A percentile compares a stretch with the other conserved stretches of the same genome.
Evolutionary conservation across 768 basidiomycete genomes (phyloP).

Genomic region (Suillus tomentosus): DNA sequence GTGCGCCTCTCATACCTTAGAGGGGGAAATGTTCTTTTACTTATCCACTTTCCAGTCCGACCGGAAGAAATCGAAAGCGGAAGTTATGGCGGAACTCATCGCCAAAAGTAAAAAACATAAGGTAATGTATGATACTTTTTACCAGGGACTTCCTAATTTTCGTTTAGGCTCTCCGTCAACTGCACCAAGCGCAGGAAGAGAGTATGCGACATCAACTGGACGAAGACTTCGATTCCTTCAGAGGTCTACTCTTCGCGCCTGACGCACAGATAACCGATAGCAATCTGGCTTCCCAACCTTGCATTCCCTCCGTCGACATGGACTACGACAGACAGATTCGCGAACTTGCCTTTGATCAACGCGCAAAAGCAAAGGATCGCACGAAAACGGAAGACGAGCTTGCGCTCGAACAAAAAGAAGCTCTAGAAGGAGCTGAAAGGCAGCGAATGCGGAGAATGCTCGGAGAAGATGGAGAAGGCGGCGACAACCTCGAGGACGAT

Average conservation of each 20-base stretch:
- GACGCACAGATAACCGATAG: constrained; percentile 47
- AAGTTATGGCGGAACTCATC: constrained; percentile 98
- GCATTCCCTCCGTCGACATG: constrained; percentile 26
- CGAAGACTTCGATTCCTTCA: constrained; percentile 80
- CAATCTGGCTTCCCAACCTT: constrained; percentile 32
- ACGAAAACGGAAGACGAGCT: constrained; percentile 97
- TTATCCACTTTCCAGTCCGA: constrained; percentile 60
- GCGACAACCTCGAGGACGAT: constrained; percentile 77
- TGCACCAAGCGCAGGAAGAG: constrained; percentile 83
- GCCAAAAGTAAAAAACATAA: constrained; percentile 97
- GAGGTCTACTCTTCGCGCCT: constrained; percentile 66
- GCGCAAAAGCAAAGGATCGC: constrained; percentile 91
- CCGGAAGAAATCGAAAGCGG: constrained; percentile 88
- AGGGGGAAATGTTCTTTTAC: constrained; percentile 5
- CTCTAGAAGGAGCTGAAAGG: constrained; percentile 83
- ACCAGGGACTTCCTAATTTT: constrained; percentile 3
- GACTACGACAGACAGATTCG: constrained; percentile 94
- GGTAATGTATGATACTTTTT: constrained; percentile 42
- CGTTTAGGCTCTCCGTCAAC: constrained; percentile 78
- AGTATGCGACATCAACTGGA: constrained; percentile 87
- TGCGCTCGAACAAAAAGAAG: constrained; percentile 84
- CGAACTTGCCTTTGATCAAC: constrained; percentile 89
- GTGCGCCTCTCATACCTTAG: constrained; percentile 35
- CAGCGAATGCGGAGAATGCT: constrained; percentile 80
- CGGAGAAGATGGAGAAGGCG: constrained; percentile 66